These are phyloP conservation scores for Yamadazyma epiphylla DNA, from an alignment of 1,139 yeast genomes.

Conservation along the genomic window DNA sequence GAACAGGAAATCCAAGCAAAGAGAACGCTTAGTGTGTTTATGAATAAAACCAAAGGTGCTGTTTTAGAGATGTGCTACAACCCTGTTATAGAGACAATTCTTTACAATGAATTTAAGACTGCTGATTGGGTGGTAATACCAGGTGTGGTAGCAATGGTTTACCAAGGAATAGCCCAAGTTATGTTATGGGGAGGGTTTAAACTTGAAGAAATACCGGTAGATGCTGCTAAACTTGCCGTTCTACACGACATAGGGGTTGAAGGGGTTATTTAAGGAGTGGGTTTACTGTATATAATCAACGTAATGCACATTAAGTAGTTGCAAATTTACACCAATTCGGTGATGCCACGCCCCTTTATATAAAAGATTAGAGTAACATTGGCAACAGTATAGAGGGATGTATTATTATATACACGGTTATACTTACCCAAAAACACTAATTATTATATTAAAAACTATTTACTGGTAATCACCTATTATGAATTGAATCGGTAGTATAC, in stretches of 20 bases:
- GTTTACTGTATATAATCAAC: too few species aligned
- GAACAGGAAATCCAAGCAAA: conserved; percentile 19
- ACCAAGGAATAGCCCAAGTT: conserved; percentile 27
- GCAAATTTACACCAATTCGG: too few species aligned
- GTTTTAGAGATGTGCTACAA: conserved; percentile 32
- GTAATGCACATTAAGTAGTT: too few species aligned
- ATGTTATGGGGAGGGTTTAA: conserved; percentile 24
- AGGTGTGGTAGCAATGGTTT: conserved; percentile 25
- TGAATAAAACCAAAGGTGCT: conserved; percentile 17
- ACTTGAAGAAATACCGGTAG: conserved; percentile 29
- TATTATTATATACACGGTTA: too few species aligned
- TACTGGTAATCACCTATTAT: too few species aligned
- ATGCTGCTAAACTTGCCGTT: conserved; percentile 6
- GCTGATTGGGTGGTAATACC: conserved; percentile 22
- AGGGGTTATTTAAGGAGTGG: too few species aligned
- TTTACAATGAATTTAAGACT: conserved; percentile 18
- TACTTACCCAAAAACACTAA: too few species aligned
- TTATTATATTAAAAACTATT: too few species aligned
- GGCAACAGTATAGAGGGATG: too few species aligned
- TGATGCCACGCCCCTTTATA: too few species aligned
- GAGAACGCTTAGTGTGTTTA: conserved; percentile 21
- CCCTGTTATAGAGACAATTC: conserved; percentile 19
- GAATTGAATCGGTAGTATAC: too few species aligned
- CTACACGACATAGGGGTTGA: not conserved
- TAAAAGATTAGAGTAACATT: too few species aligned